Percentiles rank a stretch among this genome's conserved stretches.
phyloP scores from a whole-genome alignment of 108 stramenopile species.

The Cyclotella baltica region DNA sequence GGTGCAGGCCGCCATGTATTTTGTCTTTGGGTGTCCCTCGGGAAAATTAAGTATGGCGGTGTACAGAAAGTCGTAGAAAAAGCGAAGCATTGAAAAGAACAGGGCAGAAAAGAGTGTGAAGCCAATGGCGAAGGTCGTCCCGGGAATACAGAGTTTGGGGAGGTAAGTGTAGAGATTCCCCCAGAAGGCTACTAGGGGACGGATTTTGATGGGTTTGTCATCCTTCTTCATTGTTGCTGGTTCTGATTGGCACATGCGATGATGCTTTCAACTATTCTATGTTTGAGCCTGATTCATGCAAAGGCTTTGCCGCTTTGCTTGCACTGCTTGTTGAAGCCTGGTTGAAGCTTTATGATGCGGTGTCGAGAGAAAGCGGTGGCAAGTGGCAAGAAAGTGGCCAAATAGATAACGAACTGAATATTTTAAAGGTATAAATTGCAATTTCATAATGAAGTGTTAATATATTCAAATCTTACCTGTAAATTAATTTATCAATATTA shows the following conservation, averaged over 20 bases:
- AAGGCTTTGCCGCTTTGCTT: too few relatives aligned
- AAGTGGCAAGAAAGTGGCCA: too few relatives aligned
- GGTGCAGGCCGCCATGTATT: constrained; percentile 37
- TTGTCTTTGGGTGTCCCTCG: constrained; percentile 14
- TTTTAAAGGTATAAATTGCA: too few relatives aligned
- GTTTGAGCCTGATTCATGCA: too few relatives aligned
- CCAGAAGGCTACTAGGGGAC: constrained; percentile 37
- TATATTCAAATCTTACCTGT: too few relatives aligned
- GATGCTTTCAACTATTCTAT: too few relatives aligned
- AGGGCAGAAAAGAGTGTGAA: constrained; percentile 45
- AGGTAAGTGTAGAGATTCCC: constrained; percentile 37
- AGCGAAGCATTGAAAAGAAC: constrained; percentile 41
- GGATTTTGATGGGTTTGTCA: not conserved
- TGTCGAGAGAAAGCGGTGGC: too few relatives aligned
- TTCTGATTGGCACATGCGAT: not conserved
- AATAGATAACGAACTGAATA: too few relatives aligned
- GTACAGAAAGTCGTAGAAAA: constrained; percentile 27
- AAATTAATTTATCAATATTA: too few relatives aligned
- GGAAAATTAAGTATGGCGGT: constrained; percentile 40
- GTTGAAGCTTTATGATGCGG: too few relatives aligned
- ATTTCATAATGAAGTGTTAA: too few relatives aligned
- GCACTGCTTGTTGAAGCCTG: too few relatives aligned
- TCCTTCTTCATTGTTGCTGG: constrained; percentile 9
- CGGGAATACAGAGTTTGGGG: constrained; percentile 57
- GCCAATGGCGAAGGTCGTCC: constrained; percentile 33